Evolutionary conservation across 345 rosid genomes (phyloP).

Genomic region (Euphorbia tirucalli): DNA sequence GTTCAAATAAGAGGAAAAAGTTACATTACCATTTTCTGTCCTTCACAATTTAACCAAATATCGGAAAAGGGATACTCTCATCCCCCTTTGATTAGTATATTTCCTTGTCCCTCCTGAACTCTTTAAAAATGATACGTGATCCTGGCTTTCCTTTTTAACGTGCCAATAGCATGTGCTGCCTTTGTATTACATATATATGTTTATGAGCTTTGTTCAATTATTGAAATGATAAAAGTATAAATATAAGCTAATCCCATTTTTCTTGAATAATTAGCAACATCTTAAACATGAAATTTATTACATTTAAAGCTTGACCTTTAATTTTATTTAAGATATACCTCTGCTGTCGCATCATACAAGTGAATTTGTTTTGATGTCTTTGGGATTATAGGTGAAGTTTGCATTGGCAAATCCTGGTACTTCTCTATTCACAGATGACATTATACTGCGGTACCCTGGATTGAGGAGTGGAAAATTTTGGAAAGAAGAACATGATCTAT

Average conservation of each 20-base stretch:
- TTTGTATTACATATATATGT: neutral
- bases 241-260: neutral
- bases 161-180: neutral
- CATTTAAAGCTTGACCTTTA: neutral
- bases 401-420: conserved; percentile 52
- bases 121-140: neutral
- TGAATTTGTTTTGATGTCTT: conserved; percentile 4
- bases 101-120: neutral
- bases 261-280: neutral
- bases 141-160: neutral
- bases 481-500: conserved; percentile 87
- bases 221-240: neutral
- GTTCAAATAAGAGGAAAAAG: neutral
- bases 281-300: neutral
- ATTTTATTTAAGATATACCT: neutral
- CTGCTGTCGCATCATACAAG: neutral
- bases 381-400: conserved; percentile 48
- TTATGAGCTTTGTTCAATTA: neutral
- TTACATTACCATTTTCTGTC: neutral
- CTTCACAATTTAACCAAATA: neutral
- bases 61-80: too few species aligned
- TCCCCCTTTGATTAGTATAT: neutral
- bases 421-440: conserved; percentile 62
- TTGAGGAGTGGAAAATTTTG: conserved; percentile 80
- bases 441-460: conserved; percentile 65